Percentiles rank a stretch among this genome's conserved stretches.
Evolutionary conservation across 2,329 filamentous ascomycete species (phyloP).

Genomic region (Alternaria dauci): DNA sequence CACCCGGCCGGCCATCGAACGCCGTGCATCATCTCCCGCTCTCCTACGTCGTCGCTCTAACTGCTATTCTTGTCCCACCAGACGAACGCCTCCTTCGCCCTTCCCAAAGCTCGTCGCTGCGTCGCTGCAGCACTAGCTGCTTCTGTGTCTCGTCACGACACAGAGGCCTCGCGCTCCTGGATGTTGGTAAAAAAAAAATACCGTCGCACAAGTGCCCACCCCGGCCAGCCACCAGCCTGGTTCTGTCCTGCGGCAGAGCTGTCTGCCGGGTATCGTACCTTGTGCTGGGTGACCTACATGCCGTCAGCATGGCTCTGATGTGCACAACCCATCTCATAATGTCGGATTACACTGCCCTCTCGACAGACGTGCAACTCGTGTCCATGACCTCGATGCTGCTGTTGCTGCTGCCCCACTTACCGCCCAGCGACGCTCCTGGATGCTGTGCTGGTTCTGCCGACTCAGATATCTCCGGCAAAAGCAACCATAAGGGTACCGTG

Average conservation of each 20-base stretch:
- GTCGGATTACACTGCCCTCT: conserved; percentile 38
- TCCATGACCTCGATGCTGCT: conserved; percentile 27
- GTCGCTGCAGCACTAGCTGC: conserved; percentile 36
- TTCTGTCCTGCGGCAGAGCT: conserved; percentile 46
- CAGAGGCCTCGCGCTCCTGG: conserved; percentile 35
- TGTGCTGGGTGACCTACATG: conserved; percentile 32
- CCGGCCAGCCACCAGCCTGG: conserved; percentile 44
- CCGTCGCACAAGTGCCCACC: conserved; percentile 33
- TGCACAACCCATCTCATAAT: conserved; percentile 34
- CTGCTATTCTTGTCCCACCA: conserved; percentile 39
- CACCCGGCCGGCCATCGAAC: conserved; percentile 22
- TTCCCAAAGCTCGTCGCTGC: conserved; percentile 36
- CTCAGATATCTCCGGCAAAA: conserved; percentile 27
- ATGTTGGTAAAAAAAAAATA: conserved; percentile 33
- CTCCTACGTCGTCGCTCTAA: conserved; percentile 12
- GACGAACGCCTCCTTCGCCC: conserved; percentile 31
- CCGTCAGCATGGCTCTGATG: conserved; percentile 40
- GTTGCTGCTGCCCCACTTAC: conserved; percentile 28
- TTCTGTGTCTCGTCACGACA: conserved; percentile 30
- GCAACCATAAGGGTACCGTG: conserved; percentile 40
- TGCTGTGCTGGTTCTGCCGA: conserved; percentile 28
- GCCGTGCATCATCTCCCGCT: conserved; percentile 36
- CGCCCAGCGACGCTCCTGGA: background rate
- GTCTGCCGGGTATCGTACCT: conserved; percentile 41
- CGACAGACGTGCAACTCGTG: conserved; percentile 13